Base-by-base conservation (phyloP, 495 filamentous ascomycete species). In the Lasiosphaeria miniovina region DNA sequence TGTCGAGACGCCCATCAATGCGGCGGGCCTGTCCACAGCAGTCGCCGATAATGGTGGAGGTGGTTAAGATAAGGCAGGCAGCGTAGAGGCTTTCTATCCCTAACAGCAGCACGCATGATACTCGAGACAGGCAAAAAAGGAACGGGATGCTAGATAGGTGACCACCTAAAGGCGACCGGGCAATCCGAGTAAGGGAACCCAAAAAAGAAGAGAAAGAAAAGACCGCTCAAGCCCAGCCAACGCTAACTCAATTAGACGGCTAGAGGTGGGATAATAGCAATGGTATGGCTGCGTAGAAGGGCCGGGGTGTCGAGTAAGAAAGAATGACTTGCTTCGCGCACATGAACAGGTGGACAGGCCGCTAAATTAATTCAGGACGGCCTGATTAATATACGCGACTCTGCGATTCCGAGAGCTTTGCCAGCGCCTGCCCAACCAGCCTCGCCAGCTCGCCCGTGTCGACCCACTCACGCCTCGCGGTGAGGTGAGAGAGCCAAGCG, bases 301-400 rank as follows among this genome's bases (percentile, higher is more conserved):
- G 43, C 43, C 43, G 43, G 43, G 43, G 46, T 10, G 32, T 48
- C 52, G 38, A 35, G 60, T 60, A 49, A 14, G 14, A 14, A 32
- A 53, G 60, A 54, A 57, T 65, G 57, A 46, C 38, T 51, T 45
- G 43, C 43, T 35, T 57, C n/a, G 12, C 49, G 52, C 68, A 66
- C 68, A 61, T 68, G 65, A 63, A 66, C 66, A 66, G 49, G 53
- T 59, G 48, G 60, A 64, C 57, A 50, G 63, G 36, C 64, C 56
- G 57, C 59, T 55, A 70, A 69, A 69, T 69, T 69, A 66, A 71
- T 51, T 60, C 60, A 55, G 54, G 46, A 64, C 61, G 63, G 65
- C 61, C 60, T 59, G 61, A 49, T 65, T 66, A 71, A 68, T 65
- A 66, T 72, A 63, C 52, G 48, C 61, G 56, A 61, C 65, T 68